A percentile compares a stretch with the other conserved stretches of the same genome.
These are phyloP conservation scores for Calonectria leucothoes DNA, from an alignment of 2,329 filamentous ascomycete species.

Conservation along the genomic window DNA sequence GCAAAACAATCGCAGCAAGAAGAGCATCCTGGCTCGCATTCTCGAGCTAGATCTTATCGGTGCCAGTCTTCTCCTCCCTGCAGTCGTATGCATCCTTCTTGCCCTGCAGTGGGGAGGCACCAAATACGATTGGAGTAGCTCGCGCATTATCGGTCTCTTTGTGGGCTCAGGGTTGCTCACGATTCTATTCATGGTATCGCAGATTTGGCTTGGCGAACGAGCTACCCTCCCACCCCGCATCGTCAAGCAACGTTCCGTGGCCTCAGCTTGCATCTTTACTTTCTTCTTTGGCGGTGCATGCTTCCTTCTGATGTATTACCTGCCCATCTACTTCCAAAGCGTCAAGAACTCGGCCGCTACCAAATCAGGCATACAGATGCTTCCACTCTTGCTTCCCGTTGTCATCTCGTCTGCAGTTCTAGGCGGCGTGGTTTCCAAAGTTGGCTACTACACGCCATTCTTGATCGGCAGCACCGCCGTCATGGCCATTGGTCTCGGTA, in stretches of 20 bases:
- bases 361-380: background rate
- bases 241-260: background rate
- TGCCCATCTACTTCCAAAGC: background rate
- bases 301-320: background rate
- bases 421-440: background rate
- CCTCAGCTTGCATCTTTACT: background rate
- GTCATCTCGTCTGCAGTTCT: background rate
- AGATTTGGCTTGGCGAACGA: background rate
- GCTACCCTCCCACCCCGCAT: background rate
- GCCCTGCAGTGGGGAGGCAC: background rate
- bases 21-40: background rate
- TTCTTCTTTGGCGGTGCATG: background rate
- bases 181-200: background rate
- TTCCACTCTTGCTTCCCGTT: background rate
- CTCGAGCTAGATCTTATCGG: background rate
- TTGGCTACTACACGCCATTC: background rate
- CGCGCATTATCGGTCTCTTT: background rate
- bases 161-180: background rate
- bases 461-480: background rate
- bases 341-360: background rate
- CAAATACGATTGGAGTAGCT: background rate
- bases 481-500: background rate
- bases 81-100: background rate
- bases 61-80: background rate
- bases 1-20: background rate